phyloP scores from a whole-genome alignment of 768 basidiomycete genomes.

The Russula brevipes region DNA sequence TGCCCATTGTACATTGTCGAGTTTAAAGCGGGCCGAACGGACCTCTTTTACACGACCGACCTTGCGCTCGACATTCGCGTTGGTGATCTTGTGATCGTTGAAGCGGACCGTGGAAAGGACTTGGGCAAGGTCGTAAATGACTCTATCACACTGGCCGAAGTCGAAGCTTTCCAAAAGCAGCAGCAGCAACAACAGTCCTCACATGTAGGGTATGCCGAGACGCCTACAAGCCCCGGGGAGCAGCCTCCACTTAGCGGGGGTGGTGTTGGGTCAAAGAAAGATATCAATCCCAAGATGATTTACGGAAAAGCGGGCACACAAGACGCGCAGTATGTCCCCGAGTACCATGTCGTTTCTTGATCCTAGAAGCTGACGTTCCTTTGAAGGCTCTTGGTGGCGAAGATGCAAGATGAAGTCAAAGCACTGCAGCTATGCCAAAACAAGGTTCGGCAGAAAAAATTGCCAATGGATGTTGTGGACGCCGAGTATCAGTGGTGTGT shows the following conservation, averaged over 20 bases:
- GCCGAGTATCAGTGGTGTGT: conserved; percentile 96
- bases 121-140: conserved; percentile 90
- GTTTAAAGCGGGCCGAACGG: conserved; percentile 95
- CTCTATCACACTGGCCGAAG: conserved; percentile 82
- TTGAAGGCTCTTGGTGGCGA: conserved; percentile 64
- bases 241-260: conserved; percentile 20
- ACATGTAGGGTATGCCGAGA: conserved; percentile 39
- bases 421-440: conserved; percentile 86
- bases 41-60: conserved; percentile 88
- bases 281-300: conserved; percentile 96
- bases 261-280: conserved; percentile 60
- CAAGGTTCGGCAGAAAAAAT: conserved; percentile 88
- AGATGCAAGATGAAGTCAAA: conserved; percentile 87
- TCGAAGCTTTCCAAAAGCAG: conserved; percentile 84
- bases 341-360: neutral
- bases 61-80: conserved; percentile 58
- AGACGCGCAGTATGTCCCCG: conserved; percentile 69
- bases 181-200: conserved; percentile 46
- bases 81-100: conserved; percentile 93
- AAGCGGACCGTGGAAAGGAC: conserved; percentile 93
- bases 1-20: conserved; percentile 95
- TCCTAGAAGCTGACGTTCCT: conserved; percentile 8
- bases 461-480: conserved; percentile 98
- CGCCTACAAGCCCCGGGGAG: conserved; percentile 48
- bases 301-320: conserved; percentile 80